Conservation (phyloP, 2,329 filamentous ascomycete genomes). For the Fusarium sp. region DNA sequence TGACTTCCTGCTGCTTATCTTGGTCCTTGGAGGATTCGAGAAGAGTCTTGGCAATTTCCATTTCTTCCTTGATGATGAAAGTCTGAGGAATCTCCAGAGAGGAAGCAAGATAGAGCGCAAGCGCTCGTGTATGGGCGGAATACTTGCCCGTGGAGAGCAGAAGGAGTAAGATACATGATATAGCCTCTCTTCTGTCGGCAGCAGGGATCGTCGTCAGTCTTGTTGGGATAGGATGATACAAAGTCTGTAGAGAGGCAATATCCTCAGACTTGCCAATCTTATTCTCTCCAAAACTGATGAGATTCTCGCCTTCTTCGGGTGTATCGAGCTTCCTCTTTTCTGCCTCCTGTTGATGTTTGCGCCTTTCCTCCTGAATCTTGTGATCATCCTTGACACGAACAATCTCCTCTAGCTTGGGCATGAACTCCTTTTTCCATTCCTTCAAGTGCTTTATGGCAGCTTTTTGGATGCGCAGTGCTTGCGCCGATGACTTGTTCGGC, state of each 20-base stretch:
- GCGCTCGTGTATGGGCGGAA: conserved; percentile 76
- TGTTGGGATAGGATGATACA: conserved; percentile 66
- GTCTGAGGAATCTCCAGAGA: conserved; percentile 72
- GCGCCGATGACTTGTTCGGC: conserved; percentile 33
- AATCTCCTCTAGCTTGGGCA: conserved; percentile 77
- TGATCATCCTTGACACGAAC: conserved; percentile 63
- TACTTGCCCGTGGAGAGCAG: conserved; percentile 80
- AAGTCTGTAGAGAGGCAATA: conserved; percentile 59
- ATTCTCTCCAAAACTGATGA: conserved; percentile 56
- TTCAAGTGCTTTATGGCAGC: conserved; percentile 77
- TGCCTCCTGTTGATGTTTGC: conserved; percentile 58
- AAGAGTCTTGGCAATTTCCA: conserved; percentile 79
- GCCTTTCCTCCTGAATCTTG: conserved; percentile 60
- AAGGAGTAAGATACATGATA: conserved; percentile 78
- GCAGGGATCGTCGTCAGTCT: conserved; percentile 67
- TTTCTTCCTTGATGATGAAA: conserved; percentile 76
- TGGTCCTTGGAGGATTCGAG: conserved; percentile 70
- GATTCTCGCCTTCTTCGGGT: conserved; percentile 52
- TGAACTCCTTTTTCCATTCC: conserved; percentile 79
- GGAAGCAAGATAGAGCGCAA: conserved; percentile 76
- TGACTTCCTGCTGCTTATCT: conserved; percentile 56
- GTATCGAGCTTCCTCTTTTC: conserved; percentile 52
- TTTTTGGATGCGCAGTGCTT: conserved; percentile 53
- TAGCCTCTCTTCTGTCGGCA: conserved; percentile 69
- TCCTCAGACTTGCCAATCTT: conserved; percentile 52